A percentile compares a stretch with the other conserved stretches of the same genome.
phyloP scores from a whole-genome alignment of 2,329 filamentous ascomycete genomes.

The Fusarium coicis region DNA sequence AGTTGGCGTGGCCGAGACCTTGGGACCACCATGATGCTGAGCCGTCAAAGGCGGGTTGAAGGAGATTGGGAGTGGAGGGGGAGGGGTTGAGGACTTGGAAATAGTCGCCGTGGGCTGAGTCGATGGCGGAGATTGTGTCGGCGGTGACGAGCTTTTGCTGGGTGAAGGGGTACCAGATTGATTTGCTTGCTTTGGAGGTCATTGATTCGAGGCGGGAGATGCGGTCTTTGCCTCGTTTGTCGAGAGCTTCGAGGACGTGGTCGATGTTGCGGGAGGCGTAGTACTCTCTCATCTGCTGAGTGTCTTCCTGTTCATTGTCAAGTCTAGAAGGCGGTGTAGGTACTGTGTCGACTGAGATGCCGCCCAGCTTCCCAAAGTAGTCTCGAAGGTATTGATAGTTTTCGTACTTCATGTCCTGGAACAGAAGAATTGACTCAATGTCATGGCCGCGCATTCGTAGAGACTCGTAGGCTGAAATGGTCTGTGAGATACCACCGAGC shows the following conservation, averaged over 20 bases:
- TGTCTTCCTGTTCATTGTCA: slow-evolving; percentile 58
- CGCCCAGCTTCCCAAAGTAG: slow-evolving; percentile 72
- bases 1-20: slow-evolving; percentile 83
- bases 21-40: slow-evolving; percentile 95
- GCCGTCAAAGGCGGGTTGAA: slow-evolving; percentile 76
- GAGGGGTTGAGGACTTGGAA: slow-evolving; percentile 68
- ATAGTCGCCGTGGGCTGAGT: slow-evolving; percentile 82
- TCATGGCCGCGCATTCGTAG: slow-evolving; percentile 82
- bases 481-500: slow-evolving; percentile 82
- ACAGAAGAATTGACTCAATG: slow-evolving; percentile 75
- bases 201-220: slow-evolving; percentile 70
- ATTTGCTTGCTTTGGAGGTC: slow-evolving; percentile 67
- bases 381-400: slow-evolving; percentile 75
- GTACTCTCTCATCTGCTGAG: slow-evolving; percentile 69
- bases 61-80: background rate
- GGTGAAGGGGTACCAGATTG: slow-evolving; percentile 89
- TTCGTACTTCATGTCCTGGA: slow-evolving; percentile 71
- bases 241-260: slow-evolving; percentile 62
- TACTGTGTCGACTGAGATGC: slow-evolving; percentile 66
- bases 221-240: slow-evolving; percentile 64
- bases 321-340: slow-evolving; percentile 67
- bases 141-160: slow-evolving; percentile 75
- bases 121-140: slow-evolving; percentile 76
- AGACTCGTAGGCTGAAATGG: slow-evolving; percentile 84
- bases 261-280: slow-evolving; percentile 63